Evolutionary conservation across 202 grass and related monocot genomes (phyloP), one percentile per base, ranked within the genome.

Genomic region (Musa balbisiana): DNA sequence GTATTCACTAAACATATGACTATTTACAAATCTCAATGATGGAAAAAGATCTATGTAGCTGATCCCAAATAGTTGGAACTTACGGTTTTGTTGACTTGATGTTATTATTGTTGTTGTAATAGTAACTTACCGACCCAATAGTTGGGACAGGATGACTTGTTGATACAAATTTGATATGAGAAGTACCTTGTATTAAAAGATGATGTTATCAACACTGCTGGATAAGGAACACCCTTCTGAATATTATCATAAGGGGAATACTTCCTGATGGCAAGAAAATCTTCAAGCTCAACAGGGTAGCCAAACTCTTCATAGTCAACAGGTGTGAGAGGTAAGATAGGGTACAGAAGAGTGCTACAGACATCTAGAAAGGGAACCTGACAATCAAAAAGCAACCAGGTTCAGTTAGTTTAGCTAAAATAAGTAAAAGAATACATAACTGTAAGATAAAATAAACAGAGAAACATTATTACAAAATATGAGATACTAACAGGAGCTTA

Each of bases 241-340:
- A 98, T 98, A 69, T 98, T 98, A 77, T 93, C 94, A 77, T 93
- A 98, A 72, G 94, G 94, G 62, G 94, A 94, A 88, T 92, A 94
- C 67, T 89, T 91, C 69, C 78, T 98, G 76, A 98, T 98, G 73
- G 90, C 89, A 49, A 87, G 74, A 85, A 90, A 98, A 76, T 98
- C 94, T 84, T 98, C 83, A 67, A 86, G 73, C 69, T 91, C 83
- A 52, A 98, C 82, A 74, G 91, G 94, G 86, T 87, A 98, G 6
- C 91, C 94, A 74, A 98, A 98, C 52, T 98, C 94, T 76, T 98
- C 84, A 86, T 98, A 94, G 79, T 98, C 94, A 79, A 89, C 86
- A 78, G 88, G 91, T 43, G 83, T 98, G 72, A 94, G 84, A 89
- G 94, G 88, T 69, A 98, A 82, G 89, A 94, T 87, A 80, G 91